These are phyloP conservation scores for Mucor velutinosus DNA, from an alignment of 371 early-diverging fungal species.

Conservation along the genomic window DNA sequence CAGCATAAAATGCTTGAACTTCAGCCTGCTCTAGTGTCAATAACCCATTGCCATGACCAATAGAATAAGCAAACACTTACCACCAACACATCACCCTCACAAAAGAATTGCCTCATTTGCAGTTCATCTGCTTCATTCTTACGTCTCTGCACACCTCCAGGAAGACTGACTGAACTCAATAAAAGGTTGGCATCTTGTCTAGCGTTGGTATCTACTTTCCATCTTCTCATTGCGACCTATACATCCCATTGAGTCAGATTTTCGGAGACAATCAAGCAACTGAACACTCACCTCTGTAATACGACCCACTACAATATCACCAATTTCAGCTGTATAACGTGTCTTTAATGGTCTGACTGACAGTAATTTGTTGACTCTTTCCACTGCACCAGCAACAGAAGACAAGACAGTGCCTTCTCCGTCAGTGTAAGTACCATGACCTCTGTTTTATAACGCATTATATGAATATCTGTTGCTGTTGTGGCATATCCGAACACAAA, in stretches of 20 bases:
- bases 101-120: conserved; percentile 96
- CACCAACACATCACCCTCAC: conserved; percentile 95
- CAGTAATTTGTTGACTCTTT: conserved; percentile 96
- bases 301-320: conserved; percentile 98
- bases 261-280: too few relatives aligned
- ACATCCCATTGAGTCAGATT: not conserved
- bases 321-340: conserved; percentile 93
- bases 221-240: conserved; percentile 84
- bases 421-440: conserved; percentile 94
- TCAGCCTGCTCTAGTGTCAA: conserved; percentile 72
- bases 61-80: conserved; percentile 35
- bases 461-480: not conserved
- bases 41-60: too few relatives aligned
- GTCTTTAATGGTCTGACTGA: conserved; percentile 89
- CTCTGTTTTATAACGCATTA: conserved; percentile 51
- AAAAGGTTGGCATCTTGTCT: conserved; percentile 88
- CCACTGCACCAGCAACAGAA: conserved; percentile 90
- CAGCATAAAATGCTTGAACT: conserved; percentile 89
- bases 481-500: not conserved
- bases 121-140: conserved; percentile 98
- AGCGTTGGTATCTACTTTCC: conserved; percentile 96
- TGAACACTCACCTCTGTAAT: conserved; percentile 80
- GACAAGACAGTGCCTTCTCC: conserved; percentile 69
- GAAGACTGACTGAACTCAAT: conserved; percentile 95
- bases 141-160: conserved; percentile 97